phyloP scores from a whole-genome alignment of 1,139 yeast species.

The Suhomyces bokatorum region DNA sequence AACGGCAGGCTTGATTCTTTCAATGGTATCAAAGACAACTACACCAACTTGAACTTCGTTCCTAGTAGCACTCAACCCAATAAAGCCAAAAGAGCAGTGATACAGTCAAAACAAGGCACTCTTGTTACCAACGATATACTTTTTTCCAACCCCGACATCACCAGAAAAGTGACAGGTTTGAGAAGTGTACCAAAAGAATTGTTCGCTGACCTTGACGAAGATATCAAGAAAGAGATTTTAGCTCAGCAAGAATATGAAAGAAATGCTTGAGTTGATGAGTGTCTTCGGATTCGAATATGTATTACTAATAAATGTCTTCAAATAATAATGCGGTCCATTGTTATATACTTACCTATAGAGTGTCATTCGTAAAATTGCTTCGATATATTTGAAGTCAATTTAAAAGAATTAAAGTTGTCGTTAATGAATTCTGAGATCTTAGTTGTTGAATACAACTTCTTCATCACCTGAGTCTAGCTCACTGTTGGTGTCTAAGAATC shows the following conservation, averaged over 20 bases:
- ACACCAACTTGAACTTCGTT: conserved; percentile 73
- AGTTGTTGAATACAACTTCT: conserved; percentile 19
- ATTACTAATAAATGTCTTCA: conserved; percentile 8
- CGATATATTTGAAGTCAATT: neutral
- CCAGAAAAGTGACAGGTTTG: conserved; percentile 62
- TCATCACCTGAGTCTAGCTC: conserved; percentile 32
- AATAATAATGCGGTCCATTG: conserved; percentile 1
- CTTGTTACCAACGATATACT: conserved; percentile 45
- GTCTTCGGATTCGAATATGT: conserved; percentile 7
- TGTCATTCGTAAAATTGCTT: neutral
- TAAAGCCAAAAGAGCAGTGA: conserved; percentile 23
- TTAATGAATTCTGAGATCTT: neutral
- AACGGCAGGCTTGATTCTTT: conserved; percentile 59
- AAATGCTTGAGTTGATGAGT: conserved; percentile 1
- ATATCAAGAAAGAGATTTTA: conserved; percentile 58
- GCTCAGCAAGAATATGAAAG: conserved; percentile 64
- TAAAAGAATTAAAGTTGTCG: conserved; percentile 1
- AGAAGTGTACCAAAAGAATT: conserved; percentile 55
- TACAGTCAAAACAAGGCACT: conserved; percentile 24
- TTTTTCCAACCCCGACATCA: conserved; percentile 45
- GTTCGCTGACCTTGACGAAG: conserved; percentile 59
- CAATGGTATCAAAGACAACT: conserved; percentile 72
- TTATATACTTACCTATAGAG: neutral
- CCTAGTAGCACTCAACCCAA: conserved; percentile 80
- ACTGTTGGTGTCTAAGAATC: conserved; percentile 15